Evolutionary conservation across 164 flowering plant species (phyloP), one percentile per base, ranked within the genome.

Genomic region (Litsea cubeba): DNA sequence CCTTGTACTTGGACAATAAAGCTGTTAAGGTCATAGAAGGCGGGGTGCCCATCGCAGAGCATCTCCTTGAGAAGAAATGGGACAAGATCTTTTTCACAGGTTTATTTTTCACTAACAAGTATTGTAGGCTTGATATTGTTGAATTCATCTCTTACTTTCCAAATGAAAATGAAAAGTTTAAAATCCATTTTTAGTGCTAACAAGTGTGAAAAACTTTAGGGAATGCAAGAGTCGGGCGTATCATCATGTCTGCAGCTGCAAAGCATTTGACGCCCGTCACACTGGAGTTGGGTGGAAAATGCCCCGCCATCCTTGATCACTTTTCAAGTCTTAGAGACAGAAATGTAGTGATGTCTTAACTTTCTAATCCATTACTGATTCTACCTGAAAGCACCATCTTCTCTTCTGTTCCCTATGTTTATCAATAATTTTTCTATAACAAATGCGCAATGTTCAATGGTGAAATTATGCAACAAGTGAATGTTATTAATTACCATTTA

Each of bases 51-150:
- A 73, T 83, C 7, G 77, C 85, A 5, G 77, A 87, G n/a, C 68
- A 58, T 62, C 84, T 94, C 7, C 75, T 94, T 50, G 82, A 85
- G 76, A 78, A 83, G 12, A 91, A 87, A 85, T 94, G 97, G 97
- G 97, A 94, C 84, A 92, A 94, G 81, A 94, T 94, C 40, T 94
- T 94, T 87, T 94, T 88, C 80, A 92, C 98, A 49, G 98, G 98
- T 89, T 14, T 32, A 17, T 65, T 18, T 14, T 4, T 54, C 5
- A 18, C 60, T 17, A 17, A 54, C 5, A 14, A 54, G 60, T 5
- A 54, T 40, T 8, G 10, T 40, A 40, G 46, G 10, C n/a, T 14
- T 54, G 17, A 54, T 54, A 0, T 54, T 54, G 18, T 14, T 54
- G 20, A 54, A 10, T 18, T 54, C 60, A 54, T 54, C 60, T 8